phyloP scores from a whole-genome alignment of 1,139 yeast species.

The Scheffersomyces quercinus region DNA sequence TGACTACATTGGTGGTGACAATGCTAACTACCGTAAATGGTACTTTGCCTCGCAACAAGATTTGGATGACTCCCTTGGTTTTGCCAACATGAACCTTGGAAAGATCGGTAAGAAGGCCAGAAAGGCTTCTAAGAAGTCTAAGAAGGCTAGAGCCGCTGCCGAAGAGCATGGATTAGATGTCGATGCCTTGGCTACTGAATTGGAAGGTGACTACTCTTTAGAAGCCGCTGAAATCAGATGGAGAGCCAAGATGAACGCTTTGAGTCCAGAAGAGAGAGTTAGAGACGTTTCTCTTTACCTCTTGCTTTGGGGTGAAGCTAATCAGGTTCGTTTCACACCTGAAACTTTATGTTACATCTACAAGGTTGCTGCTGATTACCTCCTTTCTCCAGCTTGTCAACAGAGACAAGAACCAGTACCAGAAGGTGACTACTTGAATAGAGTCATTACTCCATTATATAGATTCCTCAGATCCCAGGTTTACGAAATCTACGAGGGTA shows the following conservation, averaged over 20 bases:
- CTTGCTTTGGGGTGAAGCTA: constrained; percentile 98
- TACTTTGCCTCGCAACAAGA: constrained; percentile 31
- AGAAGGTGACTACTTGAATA: constrained; percentile 93
- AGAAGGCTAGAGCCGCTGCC: constrained; percentile 62
- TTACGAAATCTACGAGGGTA: constrained; percentile 90
- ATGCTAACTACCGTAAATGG: constrained; percentile 31
- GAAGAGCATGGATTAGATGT: constrained; percentile 50
- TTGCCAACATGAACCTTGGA: constrained; percentile 69
- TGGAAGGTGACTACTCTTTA: constrained; percentile 79
- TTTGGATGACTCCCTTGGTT: constrained; percentile 37
- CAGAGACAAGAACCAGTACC: constrained; percentile 88
- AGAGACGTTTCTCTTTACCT: constrained; percentile 89
- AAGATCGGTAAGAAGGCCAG: constrained; percentile 58
- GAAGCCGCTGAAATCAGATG: constrained; percentile 55
- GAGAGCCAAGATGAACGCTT: constrained; percentile 51
- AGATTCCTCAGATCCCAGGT: constrained; percentile 91
- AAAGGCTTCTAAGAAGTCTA: constrained; percentile 56
- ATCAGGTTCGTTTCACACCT: constrained; percentile 93
- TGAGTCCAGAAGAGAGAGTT: constrained; percentile 69
- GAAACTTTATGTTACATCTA: constrained; percentile 91
- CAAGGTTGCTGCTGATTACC: constrained; percentile 90
- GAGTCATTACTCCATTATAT: constrained; percentile 91
- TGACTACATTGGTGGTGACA: constrained; percentile 64
- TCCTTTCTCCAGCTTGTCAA: constrained; percentile 86
- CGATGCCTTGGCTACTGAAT: constrained; percentile 66